Percentiles rank a stretch among this genome's conserved stretches.
Conservation (phyloP, 2,329 filamentous ascomycete genomes). For the Grosmannia huntii region DNA sequence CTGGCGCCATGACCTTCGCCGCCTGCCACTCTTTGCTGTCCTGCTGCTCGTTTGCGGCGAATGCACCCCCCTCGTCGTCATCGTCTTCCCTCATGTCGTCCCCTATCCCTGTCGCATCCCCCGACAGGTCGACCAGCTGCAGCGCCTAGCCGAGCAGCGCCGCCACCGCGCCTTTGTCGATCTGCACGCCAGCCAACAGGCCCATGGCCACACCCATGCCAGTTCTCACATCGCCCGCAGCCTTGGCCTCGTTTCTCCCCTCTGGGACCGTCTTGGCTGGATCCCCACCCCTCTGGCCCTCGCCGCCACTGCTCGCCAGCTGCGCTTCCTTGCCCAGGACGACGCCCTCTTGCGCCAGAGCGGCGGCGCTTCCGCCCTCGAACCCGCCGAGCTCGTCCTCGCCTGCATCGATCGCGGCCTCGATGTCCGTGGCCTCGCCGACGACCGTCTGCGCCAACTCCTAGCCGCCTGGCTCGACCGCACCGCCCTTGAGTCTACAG, state of each 20-base stretch:
- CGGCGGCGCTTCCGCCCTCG: conserved; percentile 47
- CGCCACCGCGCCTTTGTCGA: conserved; percentile 33
- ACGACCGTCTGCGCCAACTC: conserved; percentile 37
- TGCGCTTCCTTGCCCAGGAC: conserved; percentile 57
- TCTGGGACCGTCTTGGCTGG: conserved; percentile 38
- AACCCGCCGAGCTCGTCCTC: conserved; percentile 50
- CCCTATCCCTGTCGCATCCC: conserved; percentile 78
- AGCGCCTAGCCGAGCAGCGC: conserved; percentile 38
- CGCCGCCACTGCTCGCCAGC: conserved; percentile 35
- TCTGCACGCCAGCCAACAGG: conserved; percentile 3
- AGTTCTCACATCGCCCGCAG: conserved; percentile 28
- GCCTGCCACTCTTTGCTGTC: conserved; percentile 65
- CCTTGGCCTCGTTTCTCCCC: conserved; percentile 29
- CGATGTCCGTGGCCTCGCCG: conserved; percentile 36
- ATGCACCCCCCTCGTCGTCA: conserved; percentile 68
- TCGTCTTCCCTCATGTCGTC: conserved; percentile 56
- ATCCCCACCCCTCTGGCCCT: conserved; percentile 38
- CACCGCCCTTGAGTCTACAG: conserved; percentile 17
- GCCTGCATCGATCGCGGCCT: conserved; percentile 61
- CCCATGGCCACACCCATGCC: neutral
- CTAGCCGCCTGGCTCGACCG: conserved; percentile 36
- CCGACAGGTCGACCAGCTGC: conserved; percentile 49
- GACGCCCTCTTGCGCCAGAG: conserved; percentile 53
- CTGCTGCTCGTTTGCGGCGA: conserved; percentile 72
- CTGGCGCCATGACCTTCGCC: conserved; percentile 57